phyloP scores from a whole-genome alignment of 2,329 filamentous ascomycete species.

The Diaporthe velutina region DNA sequence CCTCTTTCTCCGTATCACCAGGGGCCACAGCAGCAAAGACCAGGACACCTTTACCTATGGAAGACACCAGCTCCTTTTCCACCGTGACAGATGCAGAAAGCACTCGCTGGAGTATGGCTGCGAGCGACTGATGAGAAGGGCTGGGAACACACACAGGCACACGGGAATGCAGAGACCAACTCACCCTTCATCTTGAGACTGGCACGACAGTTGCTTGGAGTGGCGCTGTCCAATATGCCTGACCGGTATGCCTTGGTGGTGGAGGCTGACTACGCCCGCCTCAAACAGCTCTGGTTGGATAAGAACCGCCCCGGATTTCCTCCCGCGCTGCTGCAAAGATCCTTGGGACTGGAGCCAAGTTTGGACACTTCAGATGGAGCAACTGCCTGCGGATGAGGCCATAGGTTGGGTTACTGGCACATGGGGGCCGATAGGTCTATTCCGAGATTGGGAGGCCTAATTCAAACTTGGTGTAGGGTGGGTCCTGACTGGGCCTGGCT shows the following conservation, averaged over 20 bases:
- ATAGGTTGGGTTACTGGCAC: conserved; percentile 6
- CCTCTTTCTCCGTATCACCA: conserved; percentile 90
- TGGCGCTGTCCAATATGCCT: background rate
- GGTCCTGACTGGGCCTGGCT: background rate
- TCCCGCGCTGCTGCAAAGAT: background rate
- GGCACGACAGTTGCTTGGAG: background rate
- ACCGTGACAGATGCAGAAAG: conserved; percentile 96
- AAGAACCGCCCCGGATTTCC: background rate
- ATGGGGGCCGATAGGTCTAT: conserved; percentile 10
- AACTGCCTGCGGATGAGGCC: background rate
- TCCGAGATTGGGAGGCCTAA: background rate
- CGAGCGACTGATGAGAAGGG: conserved; percentile 38
- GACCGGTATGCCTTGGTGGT: background rate
- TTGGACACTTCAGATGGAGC: background rate
- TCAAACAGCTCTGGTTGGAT: background rate
- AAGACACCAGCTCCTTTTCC: conserved; percentile 89
- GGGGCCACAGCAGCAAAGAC: conserved; percentile 93
- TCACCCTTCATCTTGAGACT: conserved; percentile 52
- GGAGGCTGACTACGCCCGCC: background rate
- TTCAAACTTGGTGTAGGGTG: conserved; percentile 1
- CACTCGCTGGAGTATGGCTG: conserved; percentile 93
- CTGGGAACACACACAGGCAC: background rate
- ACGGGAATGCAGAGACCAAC: conserved; percentile 1
- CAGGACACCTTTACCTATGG: conserved; percentile 89
- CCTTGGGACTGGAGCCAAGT: background rate